Base-by-base conservation (phyloP, 1,284 basidiomycete species). In the Cronartium quercuum region DNA sequence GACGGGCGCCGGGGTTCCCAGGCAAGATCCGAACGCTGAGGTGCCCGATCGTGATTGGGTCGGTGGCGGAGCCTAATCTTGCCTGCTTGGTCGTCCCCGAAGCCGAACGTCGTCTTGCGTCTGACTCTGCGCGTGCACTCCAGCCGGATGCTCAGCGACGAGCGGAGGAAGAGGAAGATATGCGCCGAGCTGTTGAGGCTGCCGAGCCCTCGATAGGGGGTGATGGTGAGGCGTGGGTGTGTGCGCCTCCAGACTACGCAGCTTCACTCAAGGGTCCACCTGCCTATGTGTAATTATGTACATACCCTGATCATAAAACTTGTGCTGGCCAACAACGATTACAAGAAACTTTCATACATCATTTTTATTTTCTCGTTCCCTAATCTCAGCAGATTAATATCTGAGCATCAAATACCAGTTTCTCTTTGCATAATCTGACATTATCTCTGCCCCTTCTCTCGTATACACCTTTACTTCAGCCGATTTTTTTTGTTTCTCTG, bases 31-130 rank as follows among this genome's bases (percentile, higher is more conserved):
- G 82, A 42, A 81, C 82, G 29, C 78, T 84, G 7, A 78, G 82
- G n/a, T 77, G 84, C 40, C 83, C 83, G 0, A 78, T 84, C 77
- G 80, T 82, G 21, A 80, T 84, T 70, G 84, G 84, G 1, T 82
- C 81, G 6, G 84, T 84, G 38, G 81, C 82, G 13, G 84, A 84
- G 76, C 84, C 84, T 62, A 65, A 44, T 24, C 41, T 73, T 1
- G 62, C 69, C 18, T 73, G 69, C 34, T 37, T 73, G 4, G 29
- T 73, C 7, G n/a, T 57, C 9, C 62, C 68, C 37, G 69, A 73
- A 37, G 34, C 69, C 24, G 69, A 73, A n/a, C 61, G 69, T 1
- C 60, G 69, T 47, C 37, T 24, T 35, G 61, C 61, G 7, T 34
- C 21, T 9, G 68, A 63, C 24, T 38, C 35, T 29, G 10, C 67